Evolutionary conservation across 169 alveolate species (phyloP).

Genomic region (Amoebophrya sp.): DNA sequence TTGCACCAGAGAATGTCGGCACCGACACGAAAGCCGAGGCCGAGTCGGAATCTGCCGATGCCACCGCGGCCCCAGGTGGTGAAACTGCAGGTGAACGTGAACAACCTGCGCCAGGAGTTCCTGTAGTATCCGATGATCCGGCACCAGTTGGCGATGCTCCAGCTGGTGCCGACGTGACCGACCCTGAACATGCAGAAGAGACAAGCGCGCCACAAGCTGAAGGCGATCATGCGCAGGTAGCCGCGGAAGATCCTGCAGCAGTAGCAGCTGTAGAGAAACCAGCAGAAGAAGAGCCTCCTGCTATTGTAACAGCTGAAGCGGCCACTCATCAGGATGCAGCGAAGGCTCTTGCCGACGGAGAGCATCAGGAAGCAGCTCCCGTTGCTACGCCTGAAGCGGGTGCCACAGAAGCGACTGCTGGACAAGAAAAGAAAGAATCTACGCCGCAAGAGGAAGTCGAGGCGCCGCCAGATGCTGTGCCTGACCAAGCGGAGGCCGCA

Average conservation of each 20-base stretch:
- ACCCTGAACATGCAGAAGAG: too few species aligned
- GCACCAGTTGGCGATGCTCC: too few species aligned
- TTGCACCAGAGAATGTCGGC: not conserved
- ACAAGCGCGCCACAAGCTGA: not conserved
- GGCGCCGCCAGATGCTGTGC: not conserved
- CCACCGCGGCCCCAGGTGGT: not conserved
- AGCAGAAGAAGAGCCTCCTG: not conserved
- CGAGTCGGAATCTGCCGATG: not conserved
- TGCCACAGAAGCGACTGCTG: too few species aligned
- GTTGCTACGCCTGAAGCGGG: not conserved
- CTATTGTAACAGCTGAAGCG: not conserved
- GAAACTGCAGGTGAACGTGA: not conserved
- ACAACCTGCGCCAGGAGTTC: too few species aligned
- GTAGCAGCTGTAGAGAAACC: not conserved
- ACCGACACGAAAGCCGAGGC: not conserved
- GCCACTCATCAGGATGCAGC: not conserved
- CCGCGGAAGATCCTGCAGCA: not conserved
- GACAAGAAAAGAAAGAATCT: not conserved
- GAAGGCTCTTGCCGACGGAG: not conserved
- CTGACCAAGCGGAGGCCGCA: not conserved
- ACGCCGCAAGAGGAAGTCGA: not conserved
- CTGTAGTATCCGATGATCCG: too few species aligned
- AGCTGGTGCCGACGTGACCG: too few species aligned
- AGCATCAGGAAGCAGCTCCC: not conserved
- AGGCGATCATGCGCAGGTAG: not conserved